Evolutionary conservation across 345 rosid species (phyloP).

Genomic region (Arabis alpina): DNA sequence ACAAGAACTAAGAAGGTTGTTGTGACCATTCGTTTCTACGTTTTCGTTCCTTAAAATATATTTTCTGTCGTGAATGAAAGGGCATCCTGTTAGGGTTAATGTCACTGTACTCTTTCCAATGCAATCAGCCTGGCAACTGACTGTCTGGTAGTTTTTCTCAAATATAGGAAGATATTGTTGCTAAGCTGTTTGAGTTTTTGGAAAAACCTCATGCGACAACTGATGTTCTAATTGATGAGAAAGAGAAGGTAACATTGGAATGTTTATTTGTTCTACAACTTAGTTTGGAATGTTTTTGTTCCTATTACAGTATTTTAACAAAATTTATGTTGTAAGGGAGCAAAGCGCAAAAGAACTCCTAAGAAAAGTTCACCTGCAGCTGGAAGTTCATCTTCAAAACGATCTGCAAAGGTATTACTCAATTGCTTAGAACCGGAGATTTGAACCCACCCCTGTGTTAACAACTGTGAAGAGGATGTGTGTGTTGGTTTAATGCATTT

Average conservation of each 20-base stretch:
- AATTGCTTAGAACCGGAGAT: slow-evolving; percentile 8
- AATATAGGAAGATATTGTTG: slow-evolving; percentile 77
- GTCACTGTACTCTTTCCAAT: background rate
- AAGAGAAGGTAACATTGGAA: slow-evolving; percentile 60
- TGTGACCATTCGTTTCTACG: slow-evolving; percentile 10
- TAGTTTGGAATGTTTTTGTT: slow-evolving; percentile 9
- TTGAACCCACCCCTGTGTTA: slow-evolving; percentile 5
- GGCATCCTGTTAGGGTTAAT: background rate
- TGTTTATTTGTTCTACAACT: background rate
- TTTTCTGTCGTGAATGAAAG: background rate
- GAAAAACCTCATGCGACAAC: slow-evolving; percentile 80
- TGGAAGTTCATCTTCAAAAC: slow-evolving; percentile 57
- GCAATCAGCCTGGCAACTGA: slow-evolving; percentile 18
- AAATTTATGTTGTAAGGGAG: slow-evolving; percentile 43
- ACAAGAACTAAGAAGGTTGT: slow-evolving; percentile 69
- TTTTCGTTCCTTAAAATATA: background rate
- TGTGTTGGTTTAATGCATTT: background rate
- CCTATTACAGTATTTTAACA: background rate
- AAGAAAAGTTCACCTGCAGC: slow-evolving; percentile 55
- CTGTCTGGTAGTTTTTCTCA: slow-evolving; percentile 25
- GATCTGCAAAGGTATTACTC: slow-evolving; percentile 60
- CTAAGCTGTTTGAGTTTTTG: slow-evolving; percentile 76
- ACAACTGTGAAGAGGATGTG: slow-evolving; percentile 12
- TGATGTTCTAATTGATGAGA: slow-evolving; percentile 61
- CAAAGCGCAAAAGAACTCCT: slow-evolving; percentile 70